Conservation (phyloP, 352 stramenopile species). For the Phytophthora hybrid region DNA sequence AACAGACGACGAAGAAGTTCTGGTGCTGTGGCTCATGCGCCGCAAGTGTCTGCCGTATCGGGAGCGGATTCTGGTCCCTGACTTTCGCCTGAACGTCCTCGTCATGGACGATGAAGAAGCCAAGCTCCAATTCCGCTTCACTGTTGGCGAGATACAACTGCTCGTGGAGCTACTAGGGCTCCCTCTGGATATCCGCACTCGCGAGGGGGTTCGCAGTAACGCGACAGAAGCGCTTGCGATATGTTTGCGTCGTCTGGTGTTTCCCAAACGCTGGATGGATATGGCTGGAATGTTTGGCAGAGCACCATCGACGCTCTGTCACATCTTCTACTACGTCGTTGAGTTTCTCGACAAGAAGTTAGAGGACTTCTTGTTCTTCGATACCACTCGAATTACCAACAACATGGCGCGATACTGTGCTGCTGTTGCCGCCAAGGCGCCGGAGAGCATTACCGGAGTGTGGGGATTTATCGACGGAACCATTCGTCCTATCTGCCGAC, state of each 20-base stretch:
- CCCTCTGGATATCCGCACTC: background rate
- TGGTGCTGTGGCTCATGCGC: background rate
- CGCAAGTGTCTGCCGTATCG: background rate
- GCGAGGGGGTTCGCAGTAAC: background rate
- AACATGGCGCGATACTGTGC: constrained; percentile 19
- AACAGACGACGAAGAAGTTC: background rate
- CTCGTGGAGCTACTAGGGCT: background rate
- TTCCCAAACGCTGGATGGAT: background rate
- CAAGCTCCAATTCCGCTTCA: background rate
- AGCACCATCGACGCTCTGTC: constrained; percentile 7
- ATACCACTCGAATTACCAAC: no score
- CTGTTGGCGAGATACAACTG: background rate
- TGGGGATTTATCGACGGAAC: constrained; percentile 24
- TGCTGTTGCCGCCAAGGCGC: constrained; percentile 7
- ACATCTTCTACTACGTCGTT: constrained; percentile 26
- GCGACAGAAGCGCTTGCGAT: background rate
- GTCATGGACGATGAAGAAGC: background rate
- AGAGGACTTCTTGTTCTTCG: constrained; percentile 14
- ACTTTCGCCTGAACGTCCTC: background rate
- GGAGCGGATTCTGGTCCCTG: background rate
- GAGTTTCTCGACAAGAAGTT: constrained; percentile 11
- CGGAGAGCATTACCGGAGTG: background rate
- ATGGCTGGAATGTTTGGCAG: background rate
- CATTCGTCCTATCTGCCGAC: constrained; percentile 20
- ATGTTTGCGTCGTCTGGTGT: background rate